Conservation (phyloP, 129 eudicot genomes). For the Centella asiatica region DNA sequence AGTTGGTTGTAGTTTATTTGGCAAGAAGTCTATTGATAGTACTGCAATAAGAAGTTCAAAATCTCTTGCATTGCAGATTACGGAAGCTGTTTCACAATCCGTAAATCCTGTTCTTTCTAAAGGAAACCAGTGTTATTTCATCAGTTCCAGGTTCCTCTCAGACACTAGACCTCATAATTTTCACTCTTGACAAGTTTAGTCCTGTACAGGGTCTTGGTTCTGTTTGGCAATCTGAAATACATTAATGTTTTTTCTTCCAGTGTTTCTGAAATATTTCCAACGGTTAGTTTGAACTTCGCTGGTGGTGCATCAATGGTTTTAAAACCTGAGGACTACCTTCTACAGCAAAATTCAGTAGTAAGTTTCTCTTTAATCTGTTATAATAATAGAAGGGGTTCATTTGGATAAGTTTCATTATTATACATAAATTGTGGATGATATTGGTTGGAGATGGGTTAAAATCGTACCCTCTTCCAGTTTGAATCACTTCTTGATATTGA, state of each 20-base stretch:
- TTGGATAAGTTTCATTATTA: background rate
- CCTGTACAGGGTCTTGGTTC: background rate
- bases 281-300: constrained; percentile 73
- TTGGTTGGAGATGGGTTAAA: background rate
- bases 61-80: constrained; percentile 44
- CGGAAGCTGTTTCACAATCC: constrained; percentile 41
- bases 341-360: constrained; percentile 69
- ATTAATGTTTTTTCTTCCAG: constrained; percentile 25
- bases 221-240: background rate
- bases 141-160: constrained; percentile 53
- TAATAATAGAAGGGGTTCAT: background rate
- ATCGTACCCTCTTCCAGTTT: background rate
- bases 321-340: constrained; percentile 75
- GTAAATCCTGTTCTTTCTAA: constrained; percentile 57
- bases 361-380: constrained; percentile 11
- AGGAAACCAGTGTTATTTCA: constrained; percentile 66
- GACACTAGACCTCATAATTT: constrained; percentile 2
- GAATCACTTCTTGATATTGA: background rate
- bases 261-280: constrained; percentile 62
- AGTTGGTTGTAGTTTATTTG: background rate
- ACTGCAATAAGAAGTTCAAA: background rate
- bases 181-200: constrained; percentile 5
- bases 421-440: background rate
- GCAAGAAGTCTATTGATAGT: background rate
- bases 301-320: constrained; percentile 80